A percentile compares a stretch with the other conserved stretches of the same genome.
These are phyloP conservation scores for Phytophthora tubulina DNA, from an alignment of 352 stramenopile genomes.

Conservation along the genomic window DNA sequence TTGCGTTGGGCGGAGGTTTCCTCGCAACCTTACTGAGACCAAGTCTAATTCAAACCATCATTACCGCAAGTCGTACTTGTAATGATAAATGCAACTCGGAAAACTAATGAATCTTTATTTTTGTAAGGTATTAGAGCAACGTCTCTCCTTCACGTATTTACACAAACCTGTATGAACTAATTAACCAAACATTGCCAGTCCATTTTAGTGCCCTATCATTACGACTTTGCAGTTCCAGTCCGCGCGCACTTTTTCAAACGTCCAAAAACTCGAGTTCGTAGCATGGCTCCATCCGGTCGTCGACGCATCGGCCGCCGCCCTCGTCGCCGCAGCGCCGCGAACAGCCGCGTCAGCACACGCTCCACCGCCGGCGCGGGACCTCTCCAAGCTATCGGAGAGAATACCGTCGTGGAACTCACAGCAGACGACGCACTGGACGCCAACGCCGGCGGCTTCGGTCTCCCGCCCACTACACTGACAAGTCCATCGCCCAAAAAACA, in stretches of 20 bases:
- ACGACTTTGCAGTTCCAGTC: not conserved
- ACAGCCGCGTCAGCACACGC: slow-evolving; percentile 19
- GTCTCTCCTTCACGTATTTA: no score
- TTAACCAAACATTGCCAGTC: no score
- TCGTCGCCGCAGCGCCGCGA: slow-evolving; percentile 38
- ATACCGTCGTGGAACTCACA: slow-evolving; percentile 62
- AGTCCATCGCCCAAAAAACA: slow-evolving; percentile 41
- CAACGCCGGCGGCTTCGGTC: slow-evolving; percentile 19
- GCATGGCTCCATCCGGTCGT: slow-evolving; percentile 47
- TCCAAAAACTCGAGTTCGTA: slow-evolving; percentile 12
- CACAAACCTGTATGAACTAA: no score
- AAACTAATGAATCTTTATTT: no score
- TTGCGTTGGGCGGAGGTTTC: no score
- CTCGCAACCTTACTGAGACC: not conserved
- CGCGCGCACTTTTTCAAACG: slow-evolving; percentile 42
- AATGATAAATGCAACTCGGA: no score
- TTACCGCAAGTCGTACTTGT: no score
- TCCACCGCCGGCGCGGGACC: slow-evolving; percentile 26
- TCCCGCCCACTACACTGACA: slow-evolving; percentile 18
- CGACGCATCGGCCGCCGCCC: slow-evolving; percentile 55
- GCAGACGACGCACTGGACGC: slow-evolving; percentile 26
- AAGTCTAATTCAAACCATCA: slow-evolving; percentile 21
- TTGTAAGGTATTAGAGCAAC: no score
- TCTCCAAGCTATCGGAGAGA: slow-evolving; percentile 70
- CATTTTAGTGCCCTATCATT: no score